Evolutionary conservation across 805 yeast species (phyloP).

Genomic region (Candida ovalis): DNA sequence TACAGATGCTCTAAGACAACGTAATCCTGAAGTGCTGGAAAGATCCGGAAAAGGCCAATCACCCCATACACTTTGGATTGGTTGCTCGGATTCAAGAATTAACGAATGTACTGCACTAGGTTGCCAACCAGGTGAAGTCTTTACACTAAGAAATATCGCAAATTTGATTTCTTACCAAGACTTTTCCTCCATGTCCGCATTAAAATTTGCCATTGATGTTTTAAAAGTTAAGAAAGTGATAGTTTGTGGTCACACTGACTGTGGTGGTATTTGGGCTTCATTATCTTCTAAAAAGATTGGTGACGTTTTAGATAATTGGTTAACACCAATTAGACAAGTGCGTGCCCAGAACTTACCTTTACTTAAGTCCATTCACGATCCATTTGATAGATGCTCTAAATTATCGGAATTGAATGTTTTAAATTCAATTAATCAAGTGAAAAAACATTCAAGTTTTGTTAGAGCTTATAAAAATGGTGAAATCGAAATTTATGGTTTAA

Average conservation of each 20-base stretch:
- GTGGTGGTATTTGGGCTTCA: constrained; percentile 90
- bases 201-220: constrained; percentile 85
- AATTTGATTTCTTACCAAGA: constrained; percentile 72
- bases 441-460: constrained; percentile 62
- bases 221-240: constrained; percentile 76
- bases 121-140: constrained; percentile 87
- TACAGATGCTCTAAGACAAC: constrained; percentile 43
- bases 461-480: constrained; percentile 59
- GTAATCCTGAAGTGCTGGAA: constrained; percentile 57
- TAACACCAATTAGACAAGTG: constrained; percentile 62
- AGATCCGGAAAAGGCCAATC: constrained; percentile 75
- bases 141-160: constrained; percentile 85
- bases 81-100: constrained; percentile 90
- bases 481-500: constrained; percentile 75
- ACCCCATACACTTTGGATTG: constrained; percentile 94
- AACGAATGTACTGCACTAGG: constrained; percentile 71
- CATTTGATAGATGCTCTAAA: constrained; percentile 51
- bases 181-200: constrained; percentile 66
- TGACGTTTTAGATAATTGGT: constrained; percentile 69
- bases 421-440: constrained; percentile 65
- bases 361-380: constrained; percentile 47
- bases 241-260: constrained; percentile 92
- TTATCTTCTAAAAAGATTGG: constrained; percentile 62
- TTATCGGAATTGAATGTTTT: constrained; percentile 75
- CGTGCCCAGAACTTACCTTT: constrained; percentile 54